phyloP scores from a whole-genome alignment of 2,329 filamentous ascomycete species.

The Verruconis gallopava region DNA sequence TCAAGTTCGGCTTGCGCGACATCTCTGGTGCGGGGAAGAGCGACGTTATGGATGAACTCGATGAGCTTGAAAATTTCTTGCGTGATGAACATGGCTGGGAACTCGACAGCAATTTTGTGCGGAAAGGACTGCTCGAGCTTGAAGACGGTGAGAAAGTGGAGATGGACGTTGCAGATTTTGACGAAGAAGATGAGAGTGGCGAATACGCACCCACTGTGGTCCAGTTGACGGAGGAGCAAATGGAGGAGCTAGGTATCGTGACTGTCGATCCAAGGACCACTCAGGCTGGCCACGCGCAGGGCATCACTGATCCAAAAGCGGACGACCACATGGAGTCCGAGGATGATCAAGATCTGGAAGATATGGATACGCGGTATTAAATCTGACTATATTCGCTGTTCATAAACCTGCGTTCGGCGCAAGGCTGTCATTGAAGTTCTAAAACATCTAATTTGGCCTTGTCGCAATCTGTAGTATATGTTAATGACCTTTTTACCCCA shows the following conservation, averaged over 20 bases:
- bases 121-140: slow-evolving; percentile 44
- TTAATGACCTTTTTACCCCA: no score
- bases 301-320: not conserved
- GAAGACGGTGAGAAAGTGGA: slow-evolving; percentile 52
- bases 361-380: slow-evolving; percentile 7
- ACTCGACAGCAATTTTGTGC: slow-evolving; percentile 37
- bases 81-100: slow-evolving; percentile 45
- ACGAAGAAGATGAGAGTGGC: slow-evolving; percentile 48
- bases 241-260: slow-evolving; percentile 3
- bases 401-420: no score
- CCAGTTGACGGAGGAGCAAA: slow-evolving; percentile 28
- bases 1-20: slow-evolving; percentile 39
- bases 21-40: slow-evolving; percentile 27
- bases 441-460: no score
- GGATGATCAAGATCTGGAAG: not conserved
- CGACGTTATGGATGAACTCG: slow-evolving; percentile 39
- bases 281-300: not conserved
- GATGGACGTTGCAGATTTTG: slow-evolving; percentile 38
- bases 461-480: no score
- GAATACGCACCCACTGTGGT: slow-evolving; percentile 52
- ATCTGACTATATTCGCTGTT: no score
- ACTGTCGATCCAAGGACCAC: not conserved
- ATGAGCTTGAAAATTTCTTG: slow-evolving; percentile 42
- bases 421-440: no score
- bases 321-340: not conserved